Evolutionary conservation across 208 protist species (phyloP).

Genomic region (Acanthamoeba healyi): DNA sequence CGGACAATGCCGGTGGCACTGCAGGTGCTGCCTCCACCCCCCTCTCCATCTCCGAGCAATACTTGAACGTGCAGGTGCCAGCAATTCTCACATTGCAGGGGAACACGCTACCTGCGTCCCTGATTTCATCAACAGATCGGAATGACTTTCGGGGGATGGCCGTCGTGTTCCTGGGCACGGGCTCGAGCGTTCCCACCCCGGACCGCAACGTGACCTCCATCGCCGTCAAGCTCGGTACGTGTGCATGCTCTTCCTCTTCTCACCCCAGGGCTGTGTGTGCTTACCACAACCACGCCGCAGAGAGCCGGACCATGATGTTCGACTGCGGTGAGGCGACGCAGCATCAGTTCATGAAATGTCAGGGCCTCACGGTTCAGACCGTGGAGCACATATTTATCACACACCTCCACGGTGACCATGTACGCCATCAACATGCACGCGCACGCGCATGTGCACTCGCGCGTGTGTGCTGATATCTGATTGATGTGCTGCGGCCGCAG

Average conservation of each 20-base stretch:
- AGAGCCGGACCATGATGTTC: constrained; percentile 2
- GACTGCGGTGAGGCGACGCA: constrained; percentile 71
- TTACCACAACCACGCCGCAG: not conserved
- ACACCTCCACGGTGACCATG: constrained; percentile 67
- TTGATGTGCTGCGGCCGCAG: no score
- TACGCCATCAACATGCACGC: not conserved
- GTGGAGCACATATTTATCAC: constrained; percentile 64
- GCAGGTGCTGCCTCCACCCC: no score
- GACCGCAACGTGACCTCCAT: constrained; percentile 37
- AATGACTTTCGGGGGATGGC: constrained; percentile 29
- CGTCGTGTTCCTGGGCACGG: constrained; percentile 49
- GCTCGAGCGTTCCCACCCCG: not conserved
- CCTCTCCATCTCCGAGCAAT: no score
- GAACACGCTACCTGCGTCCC: no score
- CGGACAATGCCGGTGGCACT: no score
- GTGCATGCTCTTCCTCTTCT: not conserved
- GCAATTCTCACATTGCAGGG: no score
- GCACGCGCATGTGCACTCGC: not conserved
- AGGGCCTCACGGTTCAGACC: not conserved
- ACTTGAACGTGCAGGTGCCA: no score
- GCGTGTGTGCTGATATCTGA: no score
- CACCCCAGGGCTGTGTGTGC: not conserved
- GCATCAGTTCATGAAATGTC: constrained; percentile 22
- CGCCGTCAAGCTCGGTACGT: not conserved
- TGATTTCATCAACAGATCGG: not conserved